phyloP scores from a whole-genome alignment of 2,329 filamentous ascomycete genomes.

The Chrysoporthe cubensis region DNA sequence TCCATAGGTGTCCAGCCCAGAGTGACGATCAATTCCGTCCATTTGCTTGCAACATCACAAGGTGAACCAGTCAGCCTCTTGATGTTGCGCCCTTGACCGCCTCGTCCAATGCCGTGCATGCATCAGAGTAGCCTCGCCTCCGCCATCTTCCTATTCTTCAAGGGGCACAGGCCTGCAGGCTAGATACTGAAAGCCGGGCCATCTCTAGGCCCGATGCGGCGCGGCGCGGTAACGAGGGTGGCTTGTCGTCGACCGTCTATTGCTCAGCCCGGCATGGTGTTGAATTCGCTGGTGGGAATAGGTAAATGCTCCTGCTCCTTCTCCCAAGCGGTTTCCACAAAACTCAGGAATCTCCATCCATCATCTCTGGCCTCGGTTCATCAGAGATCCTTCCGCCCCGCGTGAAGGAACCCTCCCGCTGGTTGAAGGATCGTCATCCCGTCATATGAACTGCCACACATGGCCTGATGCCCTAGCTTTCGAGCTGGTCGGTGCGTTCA shows the following conservation, averaged over 20 bases:
- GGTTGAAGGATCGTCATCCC: conserved; percentile 6
- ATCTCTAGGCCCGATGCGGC: neutral
- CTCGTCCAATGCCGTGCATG: neutral
- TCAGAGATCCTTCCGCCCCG: conserved; percentile 5
- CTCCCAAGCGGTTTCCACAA: neutral
- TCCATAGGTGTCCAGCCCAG: conserved; percentile 1
- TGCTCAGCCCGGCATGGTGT: neutral
- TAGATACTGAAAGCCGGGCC: neutral
- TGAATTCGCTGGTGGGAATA: neutral
- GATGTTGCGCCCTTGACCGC: neutral
- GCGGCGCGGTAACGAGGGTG: neutral
- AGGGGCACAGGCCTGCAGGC: neutral
- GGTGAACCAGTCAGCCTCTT: conserved; percentile 3
- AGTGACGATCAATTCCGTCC: neutral
- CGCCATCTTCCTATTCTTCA: neutral
- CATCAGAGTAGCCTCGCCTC: neutral
- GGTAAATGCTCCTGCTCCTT: neutral
- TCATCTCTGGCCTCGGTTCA: neutral
- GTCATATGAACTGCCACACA: neutral
- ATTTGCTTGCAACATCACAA: neutral
- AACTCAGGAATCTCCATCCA: neutral
- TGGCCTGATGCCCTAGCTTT: neutral
- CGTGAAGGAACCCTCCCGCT: conserved; percentile 1
- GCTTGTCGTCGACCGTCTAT: neutral
- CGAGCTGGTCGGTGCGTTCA: neutral